A percentile compares a stretch with the other conserved stretches of the same genome.
Conservation (phyloP, 164 flowering plant genomes). For the Berberis vulgaris region DNA sequence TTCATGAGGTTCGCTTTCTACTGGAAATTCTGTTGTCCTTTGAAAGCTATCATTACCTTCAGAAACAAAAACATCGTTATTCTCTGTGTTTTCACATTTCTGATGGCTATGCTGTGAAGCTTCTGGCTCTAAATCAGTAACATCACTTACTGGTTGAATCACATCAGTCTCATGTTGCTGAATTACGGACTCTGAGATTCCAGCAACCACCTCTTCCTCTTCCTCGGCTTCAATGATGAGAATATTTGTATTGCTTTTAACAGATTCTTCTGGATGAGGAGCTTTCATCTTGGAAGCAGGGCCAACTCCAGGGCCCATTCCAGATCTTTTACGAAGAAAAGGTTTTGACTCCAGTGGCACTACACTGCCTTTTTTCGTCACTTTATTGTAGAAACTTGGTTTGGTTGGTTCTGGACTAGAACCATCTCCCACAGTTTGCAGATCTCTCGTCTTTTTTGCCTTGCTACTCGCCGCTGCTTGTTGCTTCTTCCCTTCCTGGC, state of each 20-base stretch:
- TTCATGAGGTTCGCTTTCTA: conserved; percentile 32
- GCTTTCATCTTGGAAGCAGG: conserved; percentile 33
- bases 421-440: conserved; percentile 26
- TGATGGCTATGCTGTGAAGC: conserved; percentile 18
- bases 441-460: conserved; percentile 30
- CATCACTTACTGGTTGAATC: conserved; percentile 9
- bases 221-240: background rate
- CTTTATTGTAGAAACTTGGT: conserved; percentile 50
- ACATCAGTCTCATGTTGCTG: conserved; percentile 22
- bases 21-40: conserved; percentile 18
- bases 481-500: conserved; percentile 30
- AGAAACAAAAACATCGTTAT: conserved; percentile 22
- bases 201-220: conserved; percentile 28
- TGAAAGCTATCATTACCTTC: conserved; percentile 17
- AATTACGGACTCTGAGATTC: conserved; percentile 15
- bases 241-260: conserved; percentile 16
- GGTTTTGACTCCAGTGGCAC: conserved; percentile 82
- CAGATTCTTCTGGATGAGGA: conserved; percentile 29
- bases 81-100: conserved; percentile 20
- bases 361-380: conserved; percentile 71
- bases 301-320: conserved; percentile 30
- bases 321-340: conserved; percentile 50
- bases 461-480: conserved; percentile 25
- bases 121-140: conserved; percentile 28
- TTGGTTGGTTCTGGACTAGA: conserved; percentile 33